Conservation (phyloP, 2,329 filamentous ascomycete species). For the Aspergillaceae sp. region DNA sequence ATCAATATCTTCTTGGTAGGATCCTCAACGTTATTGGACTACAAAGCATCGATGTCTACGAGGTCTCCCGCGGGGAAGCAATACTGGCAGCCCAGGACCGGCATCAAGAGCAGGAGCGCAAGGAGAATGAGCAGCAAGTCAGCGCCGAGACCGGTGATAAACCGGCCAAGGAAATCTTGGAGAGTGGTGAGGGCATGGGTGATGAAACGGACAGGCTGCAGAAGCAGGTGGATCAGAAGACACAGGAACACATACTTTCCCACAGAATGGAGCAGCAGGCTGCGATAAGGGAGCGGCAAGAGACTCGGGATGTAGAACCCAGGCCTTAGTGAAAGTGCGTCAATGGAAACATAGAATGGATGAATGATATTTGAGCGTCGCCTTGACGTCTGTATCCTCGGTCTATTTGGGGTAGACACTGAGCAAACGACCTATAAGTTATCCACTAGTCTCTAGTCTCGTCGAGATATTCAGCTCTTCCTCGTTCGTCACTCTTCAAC, state of each 20-base stretch:
- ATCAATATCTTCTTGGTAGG: constrained; percentile 57
- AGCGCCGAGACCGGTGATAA: constrained; percentile 13
- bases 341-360: too few species aligned
- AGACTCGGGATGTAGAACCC: background rate
- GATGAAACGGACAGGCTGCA: constrained; percentile 14
- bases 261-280: constrained; percentile 3
- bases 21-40: constrained; percentile 61
- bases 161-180: constrained; percentile 10
- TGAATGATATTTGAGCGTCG: too few species aligned
- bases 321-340: background rate
- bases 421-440: too few species aligned
- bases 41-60: constrained; percentile 52
- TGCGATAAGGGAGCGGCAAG: background rate
- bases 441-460: too few species aligned
- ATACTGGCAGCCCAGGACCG: constrained; percentile 31
- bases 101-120: constrained; percentile 30
- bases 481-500: too few species aligned
- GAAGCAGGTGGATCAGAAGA: constrained; percentile 20
- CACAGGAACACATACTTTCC: constrained; percentile 20
- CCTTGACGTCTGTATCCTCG: too few species aligned
- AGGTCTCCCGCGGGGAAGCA: constrained; percentile 37
- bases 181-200: constrained; percentile 12
- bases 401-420: too few species aligned
- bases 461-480: too few species aligned
- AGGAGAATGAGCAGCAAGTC: constrained; percentile 17